These are phyloP conservation scores for Sechiopsis laciniata DNA, from an alignment of 306 rosid genomes.

Conservation along the genomic window DNA sequence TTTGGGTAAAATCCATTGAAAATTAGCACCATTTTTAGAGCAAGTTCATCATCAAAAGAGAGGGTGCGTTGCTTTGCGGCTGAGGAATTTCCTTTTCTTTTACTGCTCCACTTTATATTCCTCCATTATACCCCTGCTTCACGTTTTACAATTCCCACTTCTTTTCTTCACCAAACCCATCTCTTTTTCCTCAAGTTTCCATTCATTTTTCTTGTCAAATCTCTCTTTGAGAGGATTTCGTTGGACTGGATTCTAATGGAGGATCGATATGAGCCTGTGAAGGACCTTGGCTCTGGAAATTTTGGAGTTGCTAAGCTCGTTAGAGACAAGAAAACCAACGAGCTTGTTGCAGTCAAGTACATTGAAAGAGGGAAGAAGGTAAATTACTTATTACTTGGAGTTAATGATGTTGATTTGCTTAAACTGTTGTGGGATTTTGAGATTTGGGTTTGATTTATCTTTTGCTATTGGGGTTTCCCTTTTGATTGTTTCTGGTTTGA, in stretches of 20 bases:
- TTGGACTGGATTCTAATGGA: conserved; percentile 43
- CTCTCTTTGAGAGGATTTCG: neutral
- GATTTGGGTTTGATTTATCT: no score
- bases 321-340: conserved; percentile 61
- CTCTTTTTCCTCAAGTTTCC: neutral
- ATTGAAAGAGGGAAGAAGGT: conserved; percentile 85
- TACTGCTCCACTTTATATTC: neutral
- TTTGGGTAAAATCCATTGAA: neutral
- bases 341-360: conserved; percentile 87
- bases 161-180: neutral
- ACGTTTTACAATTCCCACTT: conserved; percentile 1
- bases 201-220: neutral
- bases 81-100: neutral
- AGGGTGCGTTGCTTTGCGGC: conserved; percentile 6
- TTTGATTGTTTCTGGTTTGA: no score
- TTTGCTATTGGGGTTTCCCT: no score
- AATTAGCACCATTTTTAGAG: neutral
- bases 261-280: conserved; percentile 62
- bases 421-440: no score
- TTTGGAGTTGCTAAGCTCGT: conserved; percentile 86
- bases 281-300: conserved; percentile 84
- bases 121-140: conserved; percentile 18
- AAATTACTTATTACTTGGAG: neutral
- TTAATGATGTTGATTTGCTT: neutral
- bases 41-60: conserved; percentile 8